Evolutionary conservation across 306 rosid species (phyloP).

Genomic region (Canavalia gladiata): DNA sequence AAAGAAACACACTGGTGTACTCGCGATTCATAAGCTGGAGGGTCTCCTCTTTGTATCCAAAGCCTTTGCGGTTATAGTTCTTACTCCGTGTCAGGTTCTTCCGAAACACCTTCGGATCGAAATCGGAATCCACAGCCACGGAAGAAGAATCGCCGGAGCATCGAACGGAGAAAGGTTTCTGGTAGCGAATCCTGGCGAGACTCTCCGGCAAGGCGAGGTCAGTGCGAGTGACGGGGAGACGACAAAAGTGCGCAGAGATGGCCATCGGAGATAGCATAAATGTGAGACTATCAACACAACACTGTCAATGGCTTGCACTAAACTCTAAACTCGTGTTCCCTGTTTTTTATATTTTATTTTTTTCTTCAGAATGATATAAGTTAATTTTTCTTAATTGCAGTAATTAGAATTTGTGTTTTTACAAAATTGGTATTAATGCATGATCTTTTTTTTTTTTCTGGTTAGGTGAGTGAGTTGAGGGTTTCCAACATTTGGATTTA

Average conservation of each 20-base stretch:
- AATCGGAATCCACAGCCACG: conserved; percentile 62
- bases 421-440: no score
- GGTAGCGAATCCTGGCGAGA: conserved; percentile 50
- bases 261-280: conserved; percentile 62
- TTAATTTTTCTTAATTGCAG: no score
- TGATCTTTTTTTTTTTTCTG: no score
- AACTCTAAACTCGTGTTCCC: conserved; percentile 11
- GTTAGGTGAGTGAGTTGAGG: no score
- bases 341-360: not conserved
- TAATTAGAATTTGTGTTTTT: no score
- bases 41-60: conserved; percentile 89
- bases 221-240: conserved; percentile 57
- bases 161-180: conserved; percentile 63
- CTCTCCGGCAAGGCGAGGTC: conserved; percentile 57
- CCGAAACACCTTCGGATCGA: conserved; percentile 88
- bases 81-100: conserved; percentile 87
- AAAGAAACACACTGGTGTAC: conserved; percentile 70
- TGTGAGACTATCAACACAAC: not conserved
- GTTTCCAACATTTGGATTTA: no score
- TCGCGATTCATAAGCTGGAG: conserved; percentile 89
- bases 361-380: no score
- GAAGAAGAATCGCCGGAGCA: conserved; percentile 66
- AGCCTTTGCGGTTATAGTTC: conserved; percentile 89
- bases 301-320: not conserved
- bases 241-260: conserved; percentile 68